These are phyloP conservation scores for Syzygium grande DNA, from an alignment of 345 rosid species.

Conservation along the genomic window DNA sequence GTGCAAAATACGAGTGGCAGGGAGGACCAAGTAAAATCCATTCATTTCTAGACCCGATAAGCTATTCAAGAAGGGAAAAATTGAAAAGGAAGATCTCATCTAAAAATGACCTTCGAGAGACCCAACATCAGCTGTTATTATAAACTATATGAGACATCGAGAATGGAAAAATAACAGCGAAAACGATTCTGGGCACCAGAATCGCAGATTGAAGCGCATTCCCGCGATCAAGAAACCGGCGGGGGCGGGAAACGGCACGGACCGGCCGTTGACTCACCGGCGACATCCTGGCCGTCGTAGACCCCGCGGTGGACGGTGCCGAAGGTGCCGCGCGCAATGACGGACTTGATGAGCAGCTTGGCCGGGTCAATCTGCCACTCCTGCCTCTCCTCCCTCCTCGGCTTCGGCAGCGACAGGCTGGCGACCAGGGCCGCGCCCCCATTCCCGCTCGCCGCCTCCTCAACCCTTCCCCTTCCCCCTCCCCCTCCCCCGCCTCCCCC, in stretches of 20 bases:
- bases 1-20: not conserved
- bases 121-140: not conserved
- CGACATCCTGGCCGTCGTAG: conserved; percentile 83
- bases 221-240: not conserved
- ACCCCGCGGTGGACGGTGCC: conserved; percentile 97
- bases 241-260: not conserved
- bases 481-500: not conserved
- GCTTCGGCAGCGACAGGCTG: not conserved
- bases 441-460: not conserved
- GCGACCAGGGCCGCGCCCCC: not conserved
- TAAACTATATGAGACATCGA: not conserved
- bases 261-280: conserved; percentile 52
- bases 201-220: not conserved
- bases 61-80: not conserved
- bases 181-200: not conserved
- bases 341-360: conserved; percentile 71
- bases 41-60: not conserved
- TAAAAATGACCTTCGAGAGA: not conserved
- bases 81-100: not conserved
- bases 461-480: not conserved
- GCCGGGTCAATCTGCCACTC: conserved; percentile 98
- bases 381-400: conserved; percentile 36
- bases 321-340: conserved; percentile 96
- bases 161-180: not conserved
- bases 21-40: not conserved